phyloP scores from a whole-genome alignment of 1,284 basidiomycete species.

The Pseudozyma thailandica region DNA sequence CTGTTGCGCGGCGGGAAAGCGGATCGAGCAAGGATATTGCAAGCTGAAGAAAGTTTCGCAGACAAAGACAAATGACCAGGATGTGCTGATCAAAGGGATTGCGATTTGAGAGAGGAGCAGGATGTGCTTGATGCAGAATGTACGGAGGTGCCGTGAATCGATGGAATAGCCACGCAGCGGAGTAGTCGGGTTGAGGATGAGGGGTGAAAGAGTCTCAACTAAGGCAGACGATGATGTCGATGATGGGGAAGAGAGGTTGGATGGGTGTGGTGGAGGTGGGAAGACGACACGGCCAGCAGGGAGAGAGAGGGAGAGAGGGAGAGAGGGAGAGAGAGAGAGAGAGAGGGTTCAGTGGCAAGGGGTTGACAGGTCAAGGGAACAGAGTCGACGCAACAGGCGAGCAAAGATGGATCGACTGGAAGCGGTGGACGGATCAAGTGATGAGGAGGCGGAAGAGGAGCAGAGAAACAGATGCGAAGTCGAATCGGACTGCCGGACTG shows the following conservation, averaged over 20 bases:
- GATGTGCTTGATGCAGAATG: too few species aligned
- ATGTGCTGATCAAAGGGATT: neutral
- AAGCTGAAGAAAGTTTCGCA: conserved; percentile 20
- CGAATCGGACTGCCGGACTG: too few species aligned
- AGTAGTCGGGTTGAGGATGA: conserved; percentile 1
- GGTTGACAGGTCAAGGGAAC: too few species aligned
- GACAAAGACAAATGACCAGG: neutral
- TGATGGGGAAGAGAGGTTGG: neutral
- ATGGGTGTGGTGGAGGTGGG: conserved; percentile 24
- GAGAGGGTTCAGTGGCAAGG: neutral
- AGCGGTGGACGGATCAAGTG: neutral
- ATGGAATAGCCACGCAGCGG: conserved; percentile 5
- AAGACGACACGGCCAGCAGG: conserved; percentile 8
- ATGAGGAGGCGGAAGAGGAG: neutral
- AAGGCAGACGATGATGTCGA: conserved; percentile 34
- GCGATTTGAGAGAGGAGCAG: too few species aligned
- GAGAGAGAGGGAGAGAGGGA: neutral
- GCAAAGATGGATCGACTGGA: neutral
- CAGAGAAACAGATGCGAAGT: neutral
- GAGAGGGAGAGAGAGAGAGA: conserved; percentile 5
- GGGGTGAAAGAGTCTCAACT: conserved; percentile 26
- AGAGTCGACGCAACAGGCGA: neutral
- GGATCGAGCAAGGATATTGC: neutral
- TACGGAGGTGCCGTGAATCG: too few species aligned
- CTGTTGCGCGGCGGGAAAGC: neutral